Evolutionary conservation across 2,329 filamentous ascomycete genomes (phyloP), one percentile per base, ranked within the genome.

Genomic region (Aspergillus viridinutans): DNA sequence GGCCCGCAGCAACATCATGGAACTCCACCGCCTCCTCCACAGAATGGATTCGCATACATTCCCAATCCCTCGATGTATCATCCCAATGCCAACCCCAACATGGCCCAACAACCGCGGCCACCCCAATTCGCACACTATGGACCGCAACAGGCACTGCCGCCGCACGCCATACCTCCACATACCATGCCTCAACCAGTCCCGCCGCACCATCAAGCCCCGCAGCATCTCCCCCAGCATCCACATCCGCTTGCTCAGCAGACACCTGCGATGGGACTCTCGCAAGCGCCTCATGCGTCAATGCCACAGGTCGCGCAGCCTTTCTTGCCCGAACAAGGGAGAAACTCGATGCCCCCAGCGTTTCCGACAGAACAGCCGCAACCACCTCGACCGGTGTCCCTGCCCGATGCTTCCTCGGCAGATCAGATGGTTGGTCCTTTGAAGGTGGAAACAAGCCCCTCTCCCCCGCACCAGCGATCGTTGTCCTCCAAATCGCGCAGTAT

Each of bases 51-150:
- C 73, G 84, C 89, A 3, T 97, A 92, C 70, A 90, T 95, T 80
- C 86, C 90, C 3, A 92, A 94, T 61, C 90, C 90, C 42, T 85
- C 89, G 35, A 90, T 96, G 64, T 96, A 96, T 75, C 90, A 91
- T 67, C 85, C 85, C 9, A 88, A 82, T 61, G 74, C 79, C 52
- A 74, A 79, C 55, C 65, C 68, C 52, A 70, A 67, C 57, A 76
- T 78, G 63, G 81, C 80, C 70, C 78, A 76, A 21, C 74, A 76
- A 55, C 67, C 69, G 21, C 76, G 78, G 47, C 78, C 78, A 43
- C 64, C 62, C n/a, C 73, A 74, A 57, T 79, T 76, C 66, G 69
- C 70, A 45, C 74, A 73, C 56, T 74, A 68, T 50, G 68, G 62
- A 61, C 25, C 66, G 60, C 59, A 65, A 25, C 68, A 67, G 35